These are phyloP conservation scores for Stygiomarasmius scandens DNA, from an alignment of 1,284 basidiomycete genomes.

Conservation along the genomic window DNA sequence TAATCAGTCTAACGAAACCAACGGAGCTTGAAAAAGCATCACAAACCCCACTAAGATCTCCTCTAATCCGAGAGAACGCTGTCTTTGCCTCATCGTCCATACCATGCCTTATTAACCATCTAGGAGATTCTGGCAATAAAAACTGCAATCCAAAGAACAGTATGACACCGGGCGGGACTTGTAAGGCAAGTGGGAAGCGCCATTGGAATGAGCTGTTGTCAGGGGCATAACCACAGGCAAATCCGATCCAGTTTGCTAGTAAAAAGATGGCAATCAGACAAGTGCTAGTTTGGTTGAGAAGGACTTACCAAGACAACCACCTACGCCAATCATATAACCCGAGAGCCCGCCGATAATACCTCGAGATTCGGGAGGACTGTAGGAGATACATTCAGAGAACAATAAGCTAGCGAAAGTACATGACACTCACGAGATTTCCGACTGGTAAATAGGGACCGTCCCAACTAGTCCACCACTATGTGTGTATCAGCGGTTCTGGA, in stretches of 20 bases:
- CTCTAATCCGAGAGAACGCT: constrained; percentile 16
- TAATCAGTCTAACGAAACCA: too few species aligned
- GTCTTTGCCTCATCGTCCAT: constrained; percentile 14
- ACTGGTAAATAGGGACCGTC: constrained; percentile 24
- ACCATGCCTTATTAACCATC: constrained; percentile 17
- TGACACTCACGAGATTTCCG: constrained; percentile 19
- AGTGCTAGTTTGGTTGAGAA: neutral
- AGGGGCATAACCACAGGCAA: constrained; percentile 18
- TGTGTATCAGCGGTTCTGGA: neutral
- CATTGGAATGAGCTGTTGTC: constrained; percentile 17
- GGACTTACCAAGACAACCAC: constrained; percentile 10
- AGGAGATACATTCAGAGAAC: neutral
- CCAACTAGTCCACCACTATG: constrained; percentile 18
- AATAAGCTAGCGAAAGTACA: neutral
- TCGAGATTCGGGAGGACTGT: constrained; percentile 18
- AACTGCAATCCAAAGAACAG: constrained; percentile 18
- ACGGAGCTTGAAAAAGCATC: too few species aligned
- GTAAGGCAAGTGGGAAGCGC: constrained; percentile 21
- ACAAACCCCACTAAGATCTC: constrained; percentile 10
- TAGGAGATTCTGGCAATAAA: constrained; percentile 17
- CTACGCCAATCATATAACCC: constrained; percentile 20
- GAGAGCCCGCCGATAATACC: constrained; percentile 22
- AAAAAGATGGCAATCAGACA: neutral
- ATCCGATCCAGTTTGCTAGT: constrained; percentile 22
- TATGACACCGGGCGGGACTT: constrained; percentile 20